Conservation (phyloP, 345 rosid species). For the Acer saccharum region DNA sequence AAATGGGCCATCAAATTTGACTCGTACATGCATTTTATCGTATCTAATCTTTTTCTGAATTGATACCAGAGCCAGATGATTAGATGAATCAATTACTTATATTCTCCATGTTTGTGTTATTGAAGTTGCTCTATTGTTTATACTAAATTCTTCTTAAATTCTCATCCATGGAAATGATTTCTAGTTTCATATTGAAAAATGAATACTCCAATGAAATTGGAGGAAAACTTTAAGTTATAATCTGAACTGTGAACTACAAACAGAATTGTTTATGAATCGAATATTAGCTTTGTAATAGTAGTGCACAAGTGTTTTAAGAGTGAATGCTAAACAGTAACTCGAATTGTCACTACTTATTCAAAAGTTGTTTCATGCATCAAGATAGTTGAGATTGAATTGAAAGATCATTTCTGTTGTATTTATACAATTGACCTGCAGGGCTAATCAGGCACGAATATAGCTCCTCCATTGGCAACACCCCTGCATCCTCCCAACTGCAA, state of each 20-base stretch:
- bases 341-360: neutral
- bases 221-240: neutral
- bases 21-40: neutral
- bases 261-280: neutral
- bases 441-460: slow-evolving; percentile 17
- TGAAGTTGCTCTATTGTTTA: neutral
- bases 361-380: neutral
- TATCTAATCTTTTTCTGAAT: neutral
- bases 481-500: slow-evolving; percentile 15
- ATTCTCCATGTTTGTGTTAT: neutral
- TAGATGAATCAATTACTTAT: neutral
- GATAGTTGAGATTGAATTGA: slow-evolving; percentile 5
- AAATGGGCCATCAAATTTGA: slow-evolving; percentile 3
- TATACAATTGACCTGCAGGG: slow-evolving; percentile 5
- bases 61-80: neutral
- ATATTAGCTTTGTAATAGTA: neutral
- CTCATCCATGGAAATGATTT: neutral
- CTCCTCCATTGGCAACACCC: slow-evolving; percentile 21
- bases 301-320: neutral
- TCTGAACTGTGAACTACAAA: neutral
- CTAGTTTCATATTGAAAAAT: neutral
- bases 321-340: neutral
- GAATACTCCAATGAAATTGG: neutral
- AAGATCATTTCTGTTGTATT: neutral
- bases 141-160: neutral